Conservation (phyloP, 441 rosid species). For the Euphorbia celastroides region DNA sequence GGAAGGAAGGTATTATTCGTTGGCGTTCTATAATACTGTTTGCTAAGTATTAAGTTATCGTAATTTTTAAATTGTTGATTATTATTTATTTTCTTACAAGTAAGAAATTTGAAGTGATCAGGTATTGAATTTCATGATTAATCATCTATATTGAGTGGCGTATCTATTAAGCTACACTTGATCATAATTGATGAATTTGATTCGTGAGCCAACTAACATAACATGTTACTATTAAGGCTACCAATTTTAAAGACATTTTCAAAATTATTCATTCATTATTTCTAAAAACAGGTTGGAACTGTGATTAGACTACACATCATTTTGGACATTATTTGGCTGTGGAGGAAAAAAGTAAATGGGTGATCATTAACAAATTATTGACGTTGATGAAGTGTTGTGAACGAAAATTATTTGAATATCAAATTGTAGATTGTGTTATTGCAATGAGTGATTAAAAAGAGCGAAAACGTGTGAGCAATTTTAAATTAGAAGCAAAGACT, state of each 20-base stretch:
- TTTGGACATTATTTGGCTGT: not conserved
- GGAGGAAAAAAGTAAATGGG: not conserved
- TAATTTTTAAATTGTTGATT: no score
- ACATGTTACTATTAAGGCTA: not conserved
- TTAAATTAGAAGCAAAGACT: conserved; percentile 2
- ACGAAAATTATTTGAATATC: not conserved
- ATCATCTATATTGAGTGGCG: no score
- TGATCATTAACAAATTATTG: no score
- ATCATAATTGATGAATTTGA: not conserved
- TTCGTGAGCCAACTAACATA: not conserved
- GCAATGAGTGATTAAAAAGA: not conserved
- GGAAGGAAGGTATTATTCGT: no score
- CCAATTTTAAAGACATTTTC: not conserved
- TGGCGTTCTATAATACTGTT: not conserved
- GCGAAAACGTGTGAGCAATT: not conserved
- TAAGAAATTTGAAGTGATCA: no score
- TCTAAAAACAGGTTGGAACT: not conserved
- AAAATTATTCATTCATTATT: not conserved
- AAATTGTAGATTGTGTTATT: not conserved
- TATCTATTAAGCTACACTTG: no score
- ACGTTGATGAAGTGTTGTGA: no score
- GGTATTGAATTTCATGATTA: no score
- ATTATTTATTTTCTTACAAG: no score
- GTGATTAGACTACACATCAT: not conserved
- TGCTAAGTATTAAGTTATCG: no score